Evolutionary conservation across 192 early-diverging fungal genomes (phyloP).

Genomic region (Rhizophagus prolifer): DNA sequence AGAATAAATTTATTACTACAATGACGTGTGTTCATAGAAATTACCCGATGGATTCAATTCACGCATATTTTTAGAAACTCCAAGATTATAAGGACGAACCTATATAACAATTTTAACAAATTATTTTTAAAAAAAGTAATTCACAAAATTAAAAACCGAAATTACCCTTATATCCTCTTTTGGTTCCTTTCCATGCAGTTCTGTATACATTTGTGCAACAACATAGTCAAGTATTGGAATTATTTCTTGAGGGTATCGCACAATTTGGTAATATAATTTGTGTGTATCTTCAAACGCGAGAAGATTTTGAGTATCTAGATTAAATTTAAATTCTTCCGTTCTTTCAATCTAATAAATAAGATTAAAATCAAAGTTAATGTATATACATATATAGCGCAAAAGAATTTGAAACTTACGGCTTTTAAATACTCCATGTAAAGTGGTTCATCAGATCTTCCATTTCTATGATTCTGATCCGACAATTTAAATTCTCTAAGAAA

Average conservation of each 20-base stretch:
- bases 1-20: not conserved
- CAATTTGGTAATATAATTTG: constrained; percentile 83
- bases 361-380: not conserved
- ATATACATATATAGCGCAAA: not conserved
- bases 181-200: constrained; percentile 53
- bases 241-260: constrained; percentile 95
- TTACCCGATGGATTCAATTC: constrained; percentile 86
- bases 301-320: constrained; percentile 88
- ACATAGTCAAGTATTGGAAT: constrained; percentile 92
- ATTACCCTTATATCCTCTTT: not conserved
- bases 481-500: constrained; percentile 77
- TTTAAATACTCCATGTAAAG: constrained; percentile 78
- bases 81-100: constrained; percentile 88
- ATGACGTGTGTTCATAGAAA: not conserved
- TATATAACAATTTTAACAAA: constrained; percentile 23
- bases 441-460: constrained; percentile 45
- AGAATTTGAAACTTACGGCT: constrained; percentile 39
- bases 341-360: constrained; percentile 54
- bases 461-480: constrained; percentile 48
- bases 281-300: constrained; percentile 59
- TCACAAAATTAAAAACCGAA: not conserved
- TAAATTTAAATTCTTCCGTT: constrained; percentile 67
- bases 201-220: constrained; percentile 69
- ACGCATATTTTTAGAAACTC: constrained; percentile 80
- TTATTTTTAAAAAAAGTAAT: not conserved